Evolutionary conservation across 2,329 filamentous ascomycete species (phyloP), one percentile per base, ranked within the genome.

Genomic region (Sporothrix mexicana): DNA sequence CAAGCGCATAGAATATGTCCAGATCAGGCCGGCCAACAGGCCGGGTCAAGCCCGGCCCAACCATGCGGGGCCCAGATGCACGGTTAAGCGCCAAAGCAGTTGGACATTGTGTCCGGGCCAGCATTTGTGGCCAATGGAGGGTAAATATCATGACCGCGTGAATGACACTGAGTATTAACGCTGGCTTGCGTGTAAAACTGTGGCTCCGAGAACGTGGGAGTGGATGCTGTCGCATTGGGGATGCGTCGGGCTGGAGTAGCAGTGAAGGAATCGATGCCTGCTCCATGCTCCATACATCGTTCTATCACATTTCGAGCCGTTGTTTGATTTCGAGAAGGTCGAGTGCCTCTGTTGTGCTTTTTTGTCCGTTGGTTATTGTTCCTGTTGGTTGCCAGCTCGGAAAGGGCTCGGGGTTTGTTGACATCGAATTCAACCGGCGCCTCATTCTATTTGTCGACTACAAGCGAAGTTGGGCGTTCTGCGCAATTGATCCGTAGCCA

Each of bases 11-110:
- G n/a, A 64, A n/a, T 10, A 43, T 13, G 41, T 20, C n/a, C 61
- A 59, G 23, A 20, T 36, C 30, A 62, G 17, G 9, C 9, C 59
- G 30, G 59, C 59, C 59, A 43, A 9, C 13, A 17, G 62, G 17
- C n/a, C 30, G 13, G 59, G 17, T 41, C 41, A 59, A 36, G 5
- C 12, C 23, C 17, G 25, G 10, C 55, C 47, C 12, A 13, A 5
- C 23, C 23, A 57, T 5, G 7, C 15, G 30, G 30, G 30, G 30
- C 30, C 45, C 13, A 51, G 23, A 25, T 67, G 43, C 45, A n/a
- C 51, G 25, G 4, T 68, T 36, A 55, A 53, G 66, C 66, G 47
- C 66, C 66, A 43, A 25, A 68, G 25, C 66, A 49, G 66, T 25
- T n/a, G 6, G 47, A 68, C 45, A 23, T 45, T 43, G 59, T 7